phyloP scores from a whole-genome alignment of 140 eudicot genomes.

The Oenanthe javanica region DNA sequence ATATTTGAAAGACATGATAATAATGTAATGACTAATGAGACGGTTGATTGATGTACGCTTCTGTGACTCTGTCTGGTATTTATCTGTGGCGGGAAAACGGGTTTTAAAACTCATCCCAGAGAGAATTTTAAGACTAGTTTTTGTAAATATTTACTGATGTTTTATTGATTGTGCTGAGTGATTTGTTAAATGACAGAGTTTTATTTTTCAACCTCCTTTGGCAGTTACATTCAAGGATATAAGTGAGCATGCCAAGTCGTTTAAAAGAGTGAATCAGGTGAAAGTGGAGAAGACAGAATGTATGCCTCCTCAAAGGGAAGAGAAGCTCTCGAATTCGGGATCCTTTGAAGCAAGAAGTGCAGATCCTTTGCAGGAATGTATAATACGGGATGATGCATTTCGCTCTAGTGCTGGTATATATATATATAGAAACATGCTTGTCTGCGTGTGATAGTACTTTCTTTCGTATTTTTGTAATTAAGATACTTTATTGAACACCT shows the following conservation, averaged over 20 bases:
- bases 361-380: conserved; percentile 48
- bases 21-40: neutral
- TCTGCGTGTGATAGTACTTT: neutral
- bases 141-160: neutral
- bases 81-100: neutral
- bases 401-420: conserved; percentile 63
- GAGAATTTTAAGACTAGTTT: too few species aligned
- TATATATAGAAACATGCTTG: neutral
- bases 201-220: conserved; percentile 4
- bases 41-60: neutral
- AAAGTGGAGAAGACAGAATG: neutral
- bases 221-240: conserved; percentile 32
- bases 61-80: neutral
- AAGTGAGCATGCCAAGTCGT: conserved; percentile 19
- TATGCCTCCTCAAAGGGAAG: conserved; percentile 12
- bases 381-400: conserved; percentile 72
- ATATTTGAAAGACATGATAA: neutral
- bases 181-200: neutral
- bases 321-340: conserved; percentile 13
- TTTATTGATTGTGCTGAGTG: neutral
- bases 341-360: conserved; percentile 28
- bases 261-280: conserved; percentile 12
- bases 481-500: neutral
- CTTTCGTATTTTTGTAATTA: neutral
- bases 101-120: neutral